Conservation (phyloP, 768 basidiomycete species). For the Pisolithus sp. region DNA sequence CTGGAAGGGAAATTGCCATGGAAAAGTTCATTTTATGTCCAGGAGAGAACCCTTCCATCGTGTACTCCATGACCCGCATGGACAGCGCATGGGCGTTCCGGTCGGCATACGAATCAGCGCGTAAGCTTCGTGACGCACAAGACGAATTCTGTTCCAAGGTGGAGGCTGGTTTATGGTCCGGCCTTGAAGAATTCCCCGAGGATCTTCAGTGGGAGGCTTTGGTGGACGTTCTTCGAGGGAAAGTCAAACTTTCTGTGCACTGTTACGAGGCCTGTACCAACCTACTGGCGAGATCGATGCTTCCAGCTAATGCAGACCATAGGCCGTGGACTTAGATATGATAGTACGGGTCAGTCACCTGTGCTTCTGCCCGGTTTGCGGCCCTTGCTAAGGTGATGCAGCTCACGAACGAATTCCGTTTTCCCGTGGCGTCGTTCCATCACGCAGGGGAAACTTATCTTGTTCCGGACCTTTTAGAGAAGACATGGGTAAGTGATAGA, state of each 20-base stretch:
- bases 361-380: background rate
- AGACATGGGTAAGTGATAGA: constrained; percentile 44
- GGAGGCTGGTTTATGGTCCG: constrained; percentile 37
- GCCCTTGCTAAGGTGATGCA: constrained; percentile 17
- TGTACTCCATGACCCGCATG: constrained; percentile 55
- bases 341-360: constrained; percentile 52
- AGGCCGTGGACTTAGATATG: constrained; percentile 66
- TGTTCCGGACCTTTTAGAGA: constrained; percentile 70
- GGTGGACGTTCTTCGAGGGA: constrained; percentile 71
- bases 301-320: constrained; percentile 2
- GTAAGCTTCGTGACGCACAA: constrained; percentile 59
- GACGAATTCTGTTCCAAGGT: constrained; percentile 65
- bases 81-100: constrained; percentile 76
- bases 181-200: constrained; percentile 42
- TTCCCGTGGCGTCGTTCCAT: constrained; percentile 71
- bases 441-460: constrained; percentile 80
- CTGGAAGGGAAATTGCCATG: background rate
- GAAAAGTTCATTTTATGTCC: background rate
- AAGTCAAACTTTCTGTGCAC: constrained; percentile 46
- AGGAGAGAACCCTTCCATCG: constrained; percentile 31
- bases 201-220: constrained; percentile 74
- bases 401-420: constrained; percentile 82
- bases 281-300: background rate
- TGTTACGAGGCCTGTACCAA: constrained; percentile 29
- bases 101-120: constrained; percentile 72